phyloP scores from a whole-genome alignment of 164 flowering plant genomes.

The Macadamia integrifolia region DNA sequence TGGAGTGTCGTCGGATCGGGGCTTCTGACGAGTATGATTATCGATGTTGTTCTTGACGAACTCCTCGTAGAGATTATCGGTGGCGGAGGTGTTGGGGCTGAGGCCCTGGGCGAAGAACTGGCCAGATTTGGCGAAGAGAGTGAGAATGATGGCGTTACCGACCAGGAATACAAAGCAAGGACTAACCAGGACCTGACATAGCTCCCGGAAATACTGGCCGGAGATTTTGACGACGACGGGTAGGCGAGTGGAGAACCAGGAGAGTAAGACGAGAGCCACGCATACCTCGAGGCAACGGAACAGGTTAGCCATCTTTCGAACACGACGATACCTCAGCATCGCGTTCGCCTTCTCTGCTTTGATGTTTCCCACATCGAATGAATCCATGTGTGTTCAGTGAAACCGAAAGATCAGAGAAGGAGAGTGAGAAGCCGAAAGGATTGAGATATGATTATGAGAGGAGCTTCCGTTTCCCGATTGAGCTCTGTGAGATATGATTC shows the following conservation, averaged over 20 bases:
- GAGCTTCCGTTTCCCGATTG: too few species aligned
- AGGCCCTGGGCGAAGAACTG: slow-evolving; percentile 18
- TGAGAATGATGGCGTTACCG: slow-evolving; percentile 52
- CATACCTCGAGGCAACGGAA: slow-evolving; percentile 50
- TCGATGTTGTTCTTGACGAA: slow-evolving; percentile 32
- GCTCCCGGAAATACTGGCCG: slow-evolving; percentile 30
- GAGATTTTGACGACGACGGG: slow-evolving; percentile 34
- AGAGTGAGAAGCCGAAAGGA: too few species aligned
- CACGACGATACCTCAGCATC: slow-evolving; percentile 24
- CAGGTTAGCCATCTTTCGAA: slow-evolving; percentile 30
- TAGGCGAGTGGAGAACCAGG: slow-evolving; percentile 40
- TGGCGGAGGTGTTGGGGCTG: neutral
- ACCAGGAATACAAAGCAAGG: slow-evolving; percentile 54
- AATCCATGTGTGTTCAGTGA: slow-evolving; percentile 16
- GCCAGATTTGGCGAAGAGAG: slow-evolving; percentile 49
- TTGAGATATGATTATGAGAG: too few species aligned
- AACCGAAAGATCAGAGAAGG: too few species aligned
- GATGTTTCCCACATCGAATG: slow-evolving; percentile 28
- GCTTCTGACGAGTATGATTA: neutral
- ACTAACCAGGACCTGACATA: slow-evolving; percentile 24
- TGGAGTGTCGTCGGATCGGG: neutral
- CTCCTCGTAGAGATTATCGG: slow-evolving; percentile 32
- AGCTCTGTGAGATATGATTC: too few species aligned
- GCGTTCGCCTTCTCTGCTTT: slow-evolving; percentile 48
- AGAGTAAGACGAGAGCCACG: slow-evolving; percentile 31